Conservation (phyloP, 1,139 yeast genomes). For the Pichia sp. region DNA sequence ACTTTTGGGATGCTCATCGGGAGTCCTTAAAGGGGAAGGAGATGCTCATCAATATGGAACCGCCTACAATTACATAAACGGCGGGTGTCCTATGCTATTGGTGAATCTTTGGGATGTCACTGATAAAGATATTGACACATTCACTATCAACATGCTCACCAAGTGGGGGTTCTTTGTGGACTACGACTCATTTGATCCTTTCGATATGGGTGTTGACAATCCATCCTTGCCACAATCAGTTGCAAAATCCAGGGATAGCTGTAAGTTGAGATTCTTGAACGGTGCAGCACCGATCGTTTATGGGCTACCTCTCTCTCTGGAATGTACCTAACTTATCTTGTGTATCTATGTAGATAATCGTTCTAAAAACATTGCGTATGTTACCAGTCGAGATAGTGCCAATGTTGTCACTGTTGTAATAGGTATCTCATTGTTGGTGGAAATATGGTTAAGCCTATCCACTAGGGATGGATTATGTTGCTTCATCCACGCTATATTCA, state of each 20-base stretch:
- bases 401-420: too few relatives aligned
- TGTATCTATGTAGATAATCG: too few relatives aligned
- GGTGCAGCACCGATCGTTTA: conserved; percentile 81
- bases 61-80: conserved; percentile 63
- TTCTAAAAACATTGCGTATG: too few relatives aligned
- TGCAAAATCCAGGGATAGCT: conserved; percentile 48
- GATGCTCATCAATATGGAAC: conserved; percentile 71
- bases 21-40: conserved; percentile 54
- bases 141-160: conserved; percentile 52
- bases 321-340: too few relatives aligned
- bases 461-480: too few relatives aligned
- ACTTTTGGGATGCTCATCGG: conserved; percentile 91
- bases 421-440: too few relatives aligned
- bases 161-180: conserved; percentile 42
- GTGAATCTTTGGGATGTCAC: conserved; percentile 97
- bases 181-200: conserved; percentile 16
- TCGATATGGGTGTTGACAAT: conserved; percentile 12
- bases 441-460: too few relatives aligned
- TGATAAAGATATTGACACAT: conserved; percentile 86
- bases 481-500: too few relatives aligned
- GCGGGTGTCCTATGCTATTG: conserved; percentile 76
- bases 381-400: too few relatives aligned
- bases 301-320: conserved; percentile 67
- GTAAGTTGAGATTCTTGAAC: conserved; percentile 60
- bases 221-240: conserved; percentile 50